A percentile compares a stretch with the other conserved stretches of the same genome.
Evolutionary conservation across 2,329 filamentous ascomycete species (phyloP).

Genomic region (Claviceps paspali): DNA sequence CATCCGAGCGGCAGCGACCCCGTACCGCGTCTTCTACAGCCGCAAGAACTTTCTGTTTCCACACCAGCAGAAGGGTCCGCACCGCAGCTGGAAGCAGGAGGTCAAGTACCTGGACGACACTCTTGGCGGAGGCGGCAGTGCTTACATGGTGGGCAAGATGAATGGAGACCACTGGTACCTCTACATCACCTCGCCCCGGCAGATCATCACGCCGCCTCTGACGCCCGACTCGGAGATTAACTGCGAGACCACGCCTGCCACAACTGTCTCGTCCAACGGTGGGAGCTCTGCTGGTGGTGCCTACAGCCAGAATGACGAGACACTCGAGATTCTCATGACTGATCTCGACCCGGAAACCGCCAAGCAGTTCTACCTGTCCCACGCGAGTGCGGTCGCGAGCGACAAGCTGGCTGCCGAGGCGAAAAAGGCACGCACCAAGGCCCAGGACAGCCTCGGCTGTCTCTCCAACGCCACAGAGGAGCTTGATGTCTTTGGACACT

Average conservation of each 20-base stretch:
- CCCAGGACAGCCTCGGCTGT: conserved; percentile 42
- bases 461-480: conserved; percentile 41
- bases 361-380: conserved; percentile 53
- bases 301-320: conserved; percentile 52
- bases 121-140: conserved; percentile 83
- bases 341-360: conserved; percentile 53
- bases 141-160: conserved; percentile 99
- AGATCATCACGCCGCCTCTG: conserved; percentile 62
- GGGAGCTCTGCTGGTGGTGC: conserved; percentile 22
- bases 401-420: conserved; percentile 58
- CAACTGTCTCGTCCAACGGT: conserved; percentile 39
- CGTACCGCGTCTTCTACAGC: conserved; percentile 95
- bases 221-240: conserved; percentile 46
- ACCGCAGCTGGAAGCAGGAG: conserved; percentile 95
- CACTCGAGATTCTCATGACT: conserved; percentile 58
- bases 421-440: conserved; percentile 44
- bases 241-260: conserved; percentile 19
- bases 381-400: conserved; percentile 81
- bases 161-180: conserved; percentile 99
- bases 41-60: conserved; percentile 97
- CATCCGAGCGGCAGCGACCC: conserved; percentile 62
- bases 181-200: conserved; percentile 82
- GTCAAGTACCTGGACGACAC: conserved; percentile 84
- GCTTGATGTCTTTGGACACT: conserved; percentile 73
- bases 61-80: conserved; percentile 82